Base-by-base conservation (phyloP, 768 basidiomycete genomes). In the Mycena belliarum region DNA sequence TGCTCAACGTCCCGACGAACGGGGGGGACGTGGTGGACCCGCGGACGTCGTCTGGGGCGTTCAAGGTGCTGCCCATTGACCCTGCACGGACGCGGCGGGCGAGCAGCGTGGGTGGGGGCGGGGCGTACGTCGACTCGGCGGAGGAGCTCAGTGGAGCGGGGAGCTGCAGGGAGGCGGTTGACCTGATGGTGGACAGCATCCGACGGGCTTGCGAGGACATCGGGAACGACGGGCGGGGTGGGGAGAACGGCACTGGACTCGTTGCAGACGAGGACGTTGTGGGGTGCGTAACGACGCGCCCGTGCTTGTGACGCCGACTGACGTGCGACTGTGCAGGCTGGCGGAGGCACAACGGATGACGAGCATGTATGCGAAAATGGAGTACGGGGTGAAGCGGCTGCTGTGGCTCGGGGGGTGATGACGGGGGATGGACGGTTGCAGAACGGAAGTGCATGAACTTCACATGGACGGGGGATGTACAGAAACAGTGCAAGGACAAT, bases 341-440 rank as follows among this genome's bases (percentile, higher is more conserved):
- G 80, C 81, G 8, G 93, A 97, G 64, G 95, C 95, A 2, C 86
- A 89, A 69, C 80, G 84, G 52, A 86, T 88, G 77, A 97, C 93
- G 3, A 91, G 86, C 59, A 78, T 95, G 63, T 90, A 92, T 70
- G 84, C 93, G 15, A 93, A 94, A 75, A 89, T 96, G 85, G 95
- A 97, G 68, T 93, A 96, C 70, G 92, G 91, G 0, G 79, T 97
- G 49, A 98, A 95, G 79, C 79, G 93, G 62, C 74, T 96, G 68
- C 72, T 96, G 57, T 96, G 94, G 94, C 72, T 96, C 46, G 91
- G 92, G 47, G 82, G 88, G 61, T 91, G 60, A 72, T 21, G 15
- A 20, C 35, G 54, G 23, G 4, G 23, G 55, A 56, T 49, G 41
- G 48, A 56, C 55, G 24, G 24, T 18, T 5, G 29, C 6, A 6